phyloP scores from a whole-genome alignment of 768 basidiomycete species.

The Termitomyces sp. region DNA sequence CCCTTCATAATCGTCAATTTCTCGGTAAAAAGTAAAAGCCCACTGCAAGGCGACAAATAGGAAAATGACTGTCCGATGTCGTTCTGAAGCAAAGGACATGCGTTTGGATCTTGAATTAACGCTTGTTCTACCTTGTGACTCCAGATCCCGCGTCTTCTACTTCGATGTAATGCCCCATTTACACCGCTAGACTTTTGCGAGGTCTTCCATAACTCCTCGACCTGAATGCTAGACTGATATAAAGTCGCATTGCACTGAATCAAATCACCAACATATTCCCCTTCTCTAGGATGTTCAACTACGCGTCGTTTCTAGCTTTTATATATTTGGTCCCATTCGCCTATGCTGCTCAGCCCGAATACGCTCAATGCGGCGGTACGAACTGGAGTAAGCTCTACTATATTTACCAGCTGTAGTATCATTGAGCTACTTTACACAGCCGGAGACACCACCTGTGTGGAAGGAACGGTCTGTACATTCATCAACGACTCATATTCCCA shows the following conservation, averaged over 20 bases:
- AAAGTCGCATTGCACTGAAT: constrained; percentile 8
- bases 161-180: constrained; percentile 34
- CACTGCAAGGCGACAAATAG: not conserved
- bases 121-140: constrained; percentile 25
- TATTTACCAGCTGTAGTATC: not conserved
- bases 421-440: constrained; percentile 14
- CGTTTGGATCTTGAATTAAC: constrained; percentile 14
- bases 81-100: constrained; percentile 11
- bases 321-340: constrained; percentile 39
- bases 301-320: constrained; percentile 34
- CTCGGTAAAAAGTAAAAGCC: not conserved
- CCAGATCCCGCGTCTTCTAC: constrained; percentile 17
- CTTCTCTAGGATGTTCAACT: constrained; percentile 36
- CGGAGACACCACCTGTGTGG: constrained; percentile 32
- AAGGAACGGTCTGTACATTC: constrained; percentile 27
- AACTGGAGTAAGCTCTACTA: constrained; percentile 35
- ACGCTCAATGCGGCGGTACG: constrained; percentile 49
- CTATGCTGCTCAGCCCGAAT: constrained; percentile 35
- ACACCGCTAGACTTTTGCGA: constrained; percentile 1
- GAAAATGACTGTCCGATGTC: constrained; percentile 11
- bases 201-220: not conserved
- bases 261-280: constrained; percentile 2
- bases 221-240: not conserved
- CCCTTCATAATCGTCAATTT: not conserved
- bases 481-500: constrained; percentile 34